Evolutionary conservation across 2,329 filamentous ascomycete species (phyloP).

Genomic region (Nothophoma quercina): DNA sequence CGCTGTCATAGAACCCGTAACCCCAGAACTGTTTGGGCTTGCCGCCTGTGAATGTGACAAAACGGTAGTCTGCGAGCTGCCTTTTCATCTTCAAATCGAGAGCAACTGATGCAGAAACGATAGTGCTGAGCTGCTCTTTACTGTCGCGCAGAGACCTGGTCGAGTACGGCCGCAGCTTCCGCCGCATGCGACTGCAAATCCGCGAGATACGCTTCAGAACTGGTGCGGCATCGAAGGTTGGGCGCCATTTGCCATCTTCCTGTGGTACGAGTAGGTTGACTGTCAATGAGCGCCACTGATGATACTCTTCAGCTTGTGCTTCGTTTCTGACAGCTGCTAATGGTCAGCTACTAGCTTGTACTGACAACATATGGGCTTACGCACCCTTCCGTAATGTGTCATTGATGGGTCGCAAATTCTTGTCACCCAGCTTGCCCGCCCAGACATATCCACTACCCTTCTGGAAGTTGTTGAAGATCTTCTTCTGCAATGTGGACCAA

Average conservation of each 20-base stretch:
- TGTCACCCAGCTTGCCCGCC: constrained; percentile 49
- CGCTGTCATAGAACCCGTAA: constrained; percentile 47
- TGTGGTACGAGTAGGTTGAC: constrained; percentile 48
- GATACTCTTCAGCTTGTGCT: constrained; percentile 46
- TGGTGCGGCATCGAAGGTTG: constrained; percentile 45
- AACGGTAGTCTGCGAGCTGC: constrained; percentile 48
- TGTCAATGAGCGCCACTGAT: constrained; percentile 46
- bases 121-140: constrained; percentile 44
- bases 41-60: constrained; percentile 47
- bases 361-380: not conserved
- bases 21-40: constrained; percentile 44
- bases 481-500: constrained; percentile 47
- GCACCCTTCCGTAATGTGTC: constrained; percentile 48
- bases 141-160: constrained; percentile 38
- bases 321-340: constrained; percentile 48
- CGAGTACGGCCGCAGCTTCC: constrained; percentile 44
- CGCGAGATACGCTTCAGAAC: constrained; percentile 45
- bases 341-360: constrained; percentile 14
- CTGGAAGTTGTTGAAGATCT: constrained; percentile 46
- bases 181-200: constrained; percentile 40
- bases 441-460: constrained; percentile 49
- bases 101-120: constrained; percentile 46
- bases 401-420: constrained; percentile 46
- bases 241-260: constrained; percentile 47
- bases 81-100: constrained; percentile 50